Base-by-base conservation (phyloP, 2,329 filamentous ascomycete species). In the Pseudonectria buxi region DNA sequence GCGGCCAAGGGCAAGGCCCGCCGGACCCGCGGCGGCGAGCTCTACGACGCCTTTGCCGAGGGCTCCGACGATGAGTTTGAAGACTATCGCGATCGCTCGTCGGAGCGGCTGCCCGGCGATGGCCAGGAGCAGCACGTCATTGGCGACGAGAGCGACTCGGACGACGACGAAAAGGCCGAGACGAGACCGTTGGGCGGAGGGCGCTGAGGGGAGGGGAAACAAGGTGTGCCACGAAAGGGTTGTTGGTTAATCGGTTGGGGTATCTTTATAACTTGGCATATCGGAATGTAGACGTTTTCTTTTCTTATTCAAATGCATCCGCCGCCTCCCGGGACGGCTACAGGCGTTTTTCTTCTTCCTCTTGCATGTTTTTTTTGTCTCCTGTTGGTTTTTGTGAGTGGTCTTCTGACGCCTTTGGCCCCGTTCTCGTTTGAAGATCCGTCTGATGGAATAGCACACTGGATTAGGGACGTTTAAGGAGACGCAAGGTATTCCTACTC, bases 1-100 rank as follows among this genome's bases (percentile, higher is more conserved):
- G 18, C 18, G 18, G 18, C 5, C 18, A 22, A 22, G 18, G 56
- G 61, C 47, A 67, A 65, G 47, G 51, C 65, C 13, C 67, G 68
- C 38, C 70, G 74, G 46, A 70, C 72, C 33, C 62, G 86, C 14
- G 92, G 87, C 3, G 88, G 90, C 18, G 90, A 96, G 65, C 67
- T 98, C 29, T 98, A 98, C 59, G 92, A 98, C 68, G 92, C 92
- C 4, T 98, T 98, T 70, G 92, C 92, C 0, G 89, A 86, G 12
- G 90, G 88, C 34, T 79, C 75, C 41, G 73, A 76, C 15, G 90
- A 63, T 37, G 69, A 69, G 24, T 62, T 66, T 26, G 65, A 65
- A 4, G 57, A 53, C 30, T 68, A 67, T 24, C 66, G 65, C 11
- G 67, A 68, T 26, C 50, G 49, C 7, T 57, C 60, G n/a, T 43